Conservation (phyloP, 352 stramenopile genomes). For the Globisporangium carolinianum region DNA sequence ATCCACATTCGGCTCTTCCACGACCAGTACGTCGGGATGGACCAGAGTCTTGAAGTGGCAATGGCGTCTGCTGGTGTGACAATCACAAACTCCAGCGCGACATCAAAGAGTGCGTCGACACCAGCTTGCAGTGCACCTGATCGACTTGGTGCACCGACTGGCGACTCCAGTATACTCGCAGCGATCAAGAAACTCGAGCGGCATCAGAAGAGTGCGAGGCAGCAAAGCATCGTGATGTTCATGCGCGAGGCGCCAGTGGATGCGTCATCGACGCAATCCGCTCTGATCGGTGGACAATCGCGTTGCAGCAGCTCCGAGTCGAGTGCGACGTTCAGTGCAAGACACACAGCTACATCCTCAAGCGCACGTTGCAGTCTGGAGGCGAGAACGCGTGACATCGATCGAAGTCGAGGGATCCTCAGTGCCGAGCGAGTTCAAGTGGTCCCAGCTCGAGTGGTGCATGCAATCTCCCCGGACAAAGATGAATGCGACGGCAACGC, state of each 20-base stretch:
- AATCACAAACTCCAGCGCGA: no score
- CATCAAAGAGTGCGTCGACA: neutral
- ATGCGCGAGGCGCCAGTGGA: slow-evolving; percentile 8
- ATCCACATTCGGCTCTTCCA: slow-evolving; percentile 22
- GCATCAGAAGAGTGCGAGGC: slow-evolving; percentile 36
- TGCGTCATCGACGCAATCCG: no score
- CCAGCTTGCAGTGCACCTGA: neutral
- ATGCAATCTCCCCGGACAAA: slow-evolving; percentile 1
- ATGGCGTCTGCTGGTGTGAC: no score
- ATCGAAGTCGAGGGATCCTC: no score
- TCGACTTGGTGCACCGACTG: neutral
- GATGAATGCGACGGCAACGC: neutral
- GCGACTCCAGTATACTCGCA: slow-evolving; percentile 30
- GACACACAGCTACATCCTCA: neutral
- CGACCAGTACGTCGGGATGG: slow-evolving; percentile 18
- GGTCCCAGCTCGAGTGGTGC: neutral
- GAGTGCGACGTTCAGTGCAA: neutral
- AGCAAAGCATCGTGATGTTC: slow-evolving; percentile 35
- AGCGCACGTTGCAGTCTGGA: neutral
- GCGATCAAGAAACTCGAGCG: slow-evolving; percentile 44
- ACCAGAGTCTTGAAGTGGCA: slow-evolving; percentile 13
- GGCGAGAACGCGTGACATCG: neutral
- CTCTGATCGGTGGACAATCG: neutral
- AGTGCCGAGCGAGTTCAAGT: neutral
- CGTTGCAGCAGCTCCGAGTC: neutral